A percentile compares a stretch with the other conserved stretches of the same genome.
phyloP scores from a whole-genome alignment of 2,329 filamentous ascomycete species.

The Trichoderma endophyticum region DNA sequence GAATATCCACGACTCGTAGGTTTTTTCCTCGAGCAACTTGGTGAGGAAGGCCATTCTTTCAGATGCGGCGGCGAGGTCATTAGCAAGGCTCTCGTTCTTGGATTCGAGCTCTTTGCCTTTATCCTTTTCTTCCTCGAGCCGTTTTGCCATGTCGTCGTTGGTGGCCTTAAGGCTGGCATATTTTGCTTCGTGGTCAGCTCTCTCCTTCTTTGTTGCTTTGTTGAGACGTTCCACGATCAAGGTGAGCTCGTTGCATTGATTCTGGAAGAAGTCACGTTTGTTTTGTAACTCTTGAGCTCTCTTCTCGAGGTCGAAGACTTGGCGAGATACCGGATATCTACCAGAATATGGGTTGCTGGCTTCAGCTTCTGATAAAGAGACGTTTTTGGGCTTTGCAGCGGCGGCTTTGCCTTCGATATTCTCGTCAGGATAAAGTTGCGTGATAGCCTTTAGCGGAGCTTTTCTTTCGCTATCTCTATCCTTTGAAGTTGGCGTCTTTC shows the following conservation, averaged over 20 bases:
- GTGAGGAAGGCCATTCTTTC: neutral
- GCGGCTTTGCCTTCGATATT: no score
- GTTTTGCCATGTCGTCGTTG: no score
- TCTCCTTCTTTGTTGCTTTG: neutral
- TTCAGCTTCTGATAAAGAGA: neutral
- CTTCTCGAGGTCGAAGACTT: constrained; percentile 1
- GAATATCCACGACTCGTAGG: neutral
- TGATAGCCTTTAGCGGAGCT: no score
- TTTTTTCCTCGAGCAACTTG: neutral
- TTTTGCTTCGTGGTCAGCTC: neutral
- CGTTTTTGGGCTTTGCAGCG: neutral
- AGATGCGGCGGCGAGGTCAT: neutral
- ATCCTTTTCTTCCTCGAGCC: neutral
- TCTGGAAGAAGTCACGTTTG: neutral
- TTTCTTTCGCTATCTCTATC: neutral
- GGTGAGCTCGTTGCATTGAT: neutral
- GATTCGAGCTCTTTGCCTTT: neutral
- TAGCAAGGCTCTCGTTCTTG: neutral
- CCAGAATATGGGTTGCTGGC: neutral
- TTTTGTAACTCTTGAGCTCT: neutral
- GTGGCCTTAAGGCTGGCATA: neutral
- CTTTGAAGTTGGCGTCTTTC: neutral
- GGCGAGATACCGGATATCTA: neutral
- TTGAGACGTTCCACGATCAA: neutral
- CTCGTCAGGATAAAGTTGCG: no score